These are phyloP conservation scores for Coniochaeta sp. DNA, from an alignment of 2,329 filamentous ascomycete species.

Conservation along the genomic window DNA sequence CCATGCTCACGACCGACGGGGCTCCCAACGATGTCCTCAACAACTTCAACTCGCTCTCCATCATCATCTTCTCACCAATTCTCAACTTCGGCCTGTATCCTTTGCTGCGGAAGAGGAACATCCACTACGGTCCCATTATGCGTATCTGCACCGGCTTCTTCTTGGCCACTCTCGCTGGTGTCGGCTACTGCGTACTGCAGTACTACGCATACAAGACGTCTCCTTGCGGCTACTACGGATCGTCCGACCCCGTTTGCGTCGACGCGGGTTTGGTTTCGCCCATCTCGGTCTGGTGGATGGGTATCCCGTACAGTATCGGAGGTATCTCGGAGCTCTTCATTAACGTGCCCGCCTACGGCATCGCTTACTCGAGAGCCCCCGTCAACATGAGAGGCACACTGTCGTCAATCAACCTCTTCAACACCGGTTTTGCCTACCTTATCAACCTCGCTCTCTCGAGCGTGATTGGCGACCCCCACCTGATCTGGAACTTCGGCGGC, in stretches of 20 bases:
- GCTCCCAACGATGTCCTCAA: conserved; percentile 41
- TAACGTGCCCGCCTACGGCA: conserved; percentile 42
- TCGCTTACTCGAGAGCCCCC: conserved; percentile 44
- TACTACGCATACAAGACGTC: conserved; percentile 33
- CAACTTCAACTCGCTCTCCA: conserved; percentile 43
- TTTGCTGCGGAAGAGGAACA: conserved; percentile 27
- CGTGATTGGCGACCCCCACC: conserved; percentile 36
- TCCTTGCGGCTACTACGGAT: conserved; percentile 31
- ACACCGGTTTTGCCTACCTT: conserved; percentile 35
- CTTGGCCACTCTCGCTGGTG: conserved; percentile 38
- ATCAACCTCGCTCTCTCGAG: conserved; percentile 36
- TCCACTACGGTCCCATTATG: conserved; percentile 38
- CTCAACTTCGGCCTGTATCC: conserved; percentile 36
- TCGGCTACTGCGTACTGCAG: conserved; percentile 32
- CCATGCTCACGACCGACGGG: conserved; percentile 39
- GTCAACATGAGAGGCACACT: conserved; percentile 44
- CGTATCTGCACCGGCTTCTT: conserved; percentile 43
- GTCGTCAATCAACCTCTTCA: conserved; percentile 41
- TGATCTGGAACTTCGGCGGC: conserved; percentile 43
- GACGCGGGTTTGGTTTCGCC: background rate
- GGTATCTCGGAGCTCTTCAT: conserved; percentile 42
- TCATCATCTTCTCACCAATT: conserved; percentile 25
- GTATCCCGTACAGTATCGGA: background rate
- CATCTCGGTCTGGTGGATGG: conserved; percentile 3
- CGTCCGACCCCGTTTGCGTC: background rate